Evolutionary conservation across 208 protist species (phyloP), one percentile per base, ranked within the genome.

Genomic region (Hexamita inflata): DNA sequence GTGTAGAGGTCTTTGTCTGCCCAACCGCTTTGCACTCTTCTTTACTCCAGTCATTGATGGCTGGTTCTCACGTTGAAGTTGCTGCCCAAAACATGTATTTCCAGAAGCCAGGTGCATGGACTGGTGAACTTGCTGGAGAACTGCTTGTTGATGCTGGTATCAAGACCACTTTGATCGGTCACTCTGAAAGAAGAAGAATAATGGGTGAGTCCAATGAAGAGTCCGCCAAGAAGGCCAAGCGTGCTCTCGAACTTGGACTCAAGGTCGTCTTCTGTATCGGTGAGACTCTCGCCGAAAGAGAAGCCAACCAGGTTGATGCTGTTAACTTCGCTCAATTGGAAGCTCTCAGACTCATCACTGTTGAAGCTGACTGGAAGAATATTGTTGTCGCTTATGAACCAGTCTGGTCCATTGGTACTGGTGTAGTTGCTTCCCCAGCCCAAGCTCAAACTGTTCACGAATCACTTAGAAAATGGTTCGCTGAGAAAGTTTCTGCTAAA

Each of bases 331-430:
- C 53, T 11, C 94, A 98, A 87, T 78, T 93, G 39, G 78, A 79
- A 29, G 90, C 92, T 35, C 88, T 95, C 62, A 81, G 83, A 30
- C 75, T 4, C 0, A 40, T 53, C 40, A 24, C 76, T 19, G 19
- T 35, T 24, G 1, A 30, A 26, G 9, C 64, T 45, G 58, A 76
- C 32, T 97, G 93, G 92, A 35, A 58, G 0, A 85, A 88, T 24
- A 80, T 98, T 49, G 92, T 97, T 38, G 78, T 97, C 73, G 94
- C 95, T n/a, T 97, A 97, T 83, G 95, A 98, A 86, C 95, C 95
- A 40, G 94, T 98, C 19, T 98, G 93, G 93, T 93, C 94, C 60
- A 98, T 98, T 80, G 95, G 95, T 60, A 98, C 95, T 75, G 95
- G 95, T 68, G 89, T 92, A 67, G 90, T 91, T 59, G 93, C 94